Evolutionary conservation across 1,139 yeast species (phyloP).

Genomic region (Yamadazyma mexicana): DNA sequence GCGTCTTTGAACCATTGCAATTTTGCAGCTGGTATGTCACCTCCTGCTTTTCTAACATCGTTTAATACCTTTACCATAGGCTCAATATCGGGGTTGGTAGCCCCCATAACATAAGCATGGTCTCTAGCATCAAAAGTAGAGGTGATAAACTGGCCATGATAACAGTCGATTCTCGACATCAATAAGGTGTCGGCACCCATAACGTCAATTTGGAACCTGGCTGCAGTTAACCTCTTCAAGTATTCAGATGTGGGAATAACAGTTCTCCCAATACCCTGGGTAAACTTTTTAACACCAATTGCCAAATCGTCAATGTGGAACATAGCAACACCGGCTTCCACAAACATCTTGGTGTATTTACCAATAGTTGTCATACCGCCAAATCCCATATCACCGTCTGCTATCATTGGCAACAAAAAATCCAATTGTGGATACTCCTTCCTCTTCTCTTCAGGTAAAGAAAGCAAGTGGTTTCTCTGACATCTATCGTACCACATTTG

Average conservation of each 20-base stretch:
- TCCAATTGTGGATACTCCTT: conserved; percentile 36
- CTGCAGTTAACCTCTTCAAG: conserved; percentile 54
- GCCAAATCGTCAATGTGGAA: conserved; percentile 65
- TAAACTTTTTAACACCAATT: conserved; percentile 67
- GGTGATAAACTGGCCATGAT: conserved; percentile 54
- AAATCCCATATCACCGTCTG: conserved; percentile 70
- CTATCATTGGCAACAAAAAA: conserved; percentile 61
- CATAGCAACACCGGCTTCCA: conserved; percentile 66
- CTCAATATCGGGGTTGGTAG: conserved; percentile 28
- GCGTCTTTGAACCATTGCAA: conserved; percentile 51
- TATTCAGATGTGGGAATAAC: conserved; percentile 63
- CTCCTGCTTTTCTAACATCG: conserved; percentile 26
- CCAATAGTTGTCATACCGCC: conserved; percentile 67
- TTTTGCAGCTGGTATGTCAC: conserved; percentile 10
- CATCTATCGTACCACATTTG: conserved; percentile 59
- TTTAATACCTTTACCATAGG: conserved; percentile 49
- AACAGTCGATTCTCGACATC: conserved; percentile 64
- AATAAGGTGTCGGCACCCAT: conserved; percentile 60
- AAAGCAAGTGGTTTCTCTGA: conserved; percentile 45
- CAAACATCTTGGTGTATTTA: conserved; percentile 63
- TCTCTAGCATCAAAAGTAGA: conserved; percentile 48
- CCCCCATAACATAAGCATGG: conserved; percentile 17
- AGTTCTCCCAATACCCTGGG: conserved; percentile 64
- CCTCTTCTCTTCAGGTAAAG: conserved; percentile 25
- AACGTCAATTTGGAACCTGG: conserved; percentile 65